Evolutionary conservation across 768 basidiomycete genomes (phyloP).

Genomic region (Gelatoporia subvermispora): DNA sequence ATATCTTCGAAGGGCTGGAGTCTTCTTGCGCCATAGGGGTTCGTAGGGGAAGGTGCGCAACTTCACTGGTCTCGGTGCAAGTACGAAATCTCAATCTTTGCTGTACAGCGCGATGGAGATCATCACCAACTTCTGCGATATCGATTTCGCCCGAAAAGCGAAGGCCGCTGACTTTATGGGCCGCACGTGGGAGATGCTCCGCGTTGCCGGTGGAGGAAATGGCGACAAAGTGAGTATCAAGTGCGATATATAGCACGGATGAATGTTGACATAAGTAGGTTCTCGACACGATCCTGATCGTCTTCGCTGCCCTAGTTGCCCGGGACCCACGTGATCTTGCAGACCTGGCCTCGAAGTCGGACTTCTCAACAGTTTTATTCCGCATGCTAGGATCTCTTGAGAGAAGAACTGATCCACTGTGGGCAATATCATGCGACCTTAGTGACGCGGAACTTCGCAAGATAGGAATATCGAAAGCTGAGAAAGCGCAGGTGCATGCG

Average conservation of each 20-base stretch:
- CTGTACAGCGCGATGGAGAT: slow-evolving; percentile 66
- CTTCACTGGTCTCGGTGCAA: background rate
- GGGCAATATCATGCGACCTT: slow-evolving; percentile 30
- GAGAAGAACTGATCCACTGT: slow-evolving; percentile 44
- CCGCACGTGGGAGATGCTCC: slow-evolving; percentile 64
- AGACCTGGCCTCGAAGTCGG: slow-evolving; percentile 43
- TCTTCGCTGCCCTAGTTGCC: slow-evolving; percentile 60
- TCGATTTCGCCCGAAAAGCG: slow-evolving; percentile 74
- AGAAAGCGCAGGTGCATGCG: slow-evolving; percentile 46
- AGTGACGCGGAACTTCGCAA: slow-evolving; percentile 44
- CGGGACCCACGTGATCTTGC: slow-evolving; percentile 50
- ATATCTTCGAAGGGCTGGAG: slow-evolving; percentile 78
- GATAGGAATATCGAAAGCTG: slow-evolving; percentile 52
- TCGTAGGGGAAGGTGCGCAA: slow-evolving; percentile 59
- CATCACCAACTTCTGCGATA: slow-evolving; percentile 64
- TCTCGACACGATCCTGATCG: slow-evolving; percentile 55
- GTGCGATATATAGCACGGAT: background rate
- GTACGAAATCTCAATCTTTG: background rate
- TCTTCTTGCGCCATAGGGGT: slow-evolving; percentile 45
- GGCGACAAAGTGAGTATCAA: slow-evolving; percentile 48
- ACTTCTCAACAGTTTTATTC: slow-evolving; percentile 25
- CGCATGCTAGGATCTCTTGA: slow-evolving; percentile 17
- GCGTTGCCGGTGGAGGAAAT: slow-evolving; percentile 51
- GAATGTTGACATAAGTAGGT: slow-evolving; percentile 35
- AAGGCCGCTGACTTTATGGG: slow-evolving; percentile 70